phyloP scores from a whole-genome alignment of 805 yeast genomes.

The Candida arabinofermentans region DNA sequence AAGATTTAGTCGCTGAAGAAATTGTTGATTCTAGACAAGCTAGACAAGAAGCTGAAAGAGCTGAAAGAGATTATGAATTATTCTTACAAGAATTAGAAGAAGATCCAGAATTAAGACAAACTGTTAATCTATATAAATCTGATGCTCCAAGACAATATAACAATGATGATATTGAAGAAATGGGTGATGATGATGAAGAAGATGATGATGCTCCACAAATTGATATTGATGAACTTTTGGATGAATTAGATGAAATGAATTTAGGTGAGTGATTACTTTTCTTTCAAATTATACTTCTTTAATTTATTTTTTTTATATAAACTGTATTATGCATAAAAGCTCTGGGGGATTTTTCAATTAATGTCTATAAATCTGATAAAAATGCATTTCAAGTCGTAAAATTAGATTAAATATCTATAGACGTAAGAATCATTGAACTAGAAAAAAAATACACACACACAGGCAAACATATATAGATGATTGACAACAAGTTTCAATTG shows the following conservation, averaged over 20 bases:
- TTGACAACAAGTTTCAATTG: background rate
- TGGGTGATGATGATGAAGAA: constrained; percentile 56
- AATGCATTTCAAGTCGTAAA: no score
- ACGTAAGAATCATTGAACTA: no score
- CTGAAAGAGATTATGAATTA: constrained; percentile 90
- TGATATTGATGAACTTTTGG: constrained; percentile 87
- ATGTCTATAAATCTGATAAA: no score
- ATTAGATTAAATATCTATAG: no score
- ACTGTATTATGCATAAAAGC: no score
- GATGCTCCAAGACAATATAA: constrained; percentile 28
- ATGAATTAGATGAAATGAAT: constrained; percentile 92
- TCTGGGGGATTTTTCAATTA: no score
- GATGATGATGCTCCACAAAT: constrained; percentile 87
- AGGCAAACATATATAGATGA: background rate
- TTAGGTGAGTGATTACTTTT: constrained; percentile 46
- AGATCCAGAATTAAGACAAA: constrained; percentile 89
- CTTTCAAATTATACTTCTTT: background rate
- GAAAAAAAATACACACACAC: no score
- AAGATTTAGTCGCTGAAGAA: constrained; percentile 74
- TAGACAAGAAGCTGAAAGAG: constrained; percentile 84
- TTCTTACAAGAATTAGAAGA: constrained; percentile 98
- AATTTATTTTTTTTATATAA: background rate
- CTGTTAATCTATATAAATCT: constrained; percentile 83
- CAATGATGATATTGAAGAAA: constrained; percentile 42
- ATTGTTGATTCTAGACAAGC: constrained; percentile 57